Percentiles rank a stretch among this genome's conserved stretches.
Evolutionary conservation across 2,329 filamentous ascomycete species (phyloP).

Genomic region (Alternaria sp.): DNA sequence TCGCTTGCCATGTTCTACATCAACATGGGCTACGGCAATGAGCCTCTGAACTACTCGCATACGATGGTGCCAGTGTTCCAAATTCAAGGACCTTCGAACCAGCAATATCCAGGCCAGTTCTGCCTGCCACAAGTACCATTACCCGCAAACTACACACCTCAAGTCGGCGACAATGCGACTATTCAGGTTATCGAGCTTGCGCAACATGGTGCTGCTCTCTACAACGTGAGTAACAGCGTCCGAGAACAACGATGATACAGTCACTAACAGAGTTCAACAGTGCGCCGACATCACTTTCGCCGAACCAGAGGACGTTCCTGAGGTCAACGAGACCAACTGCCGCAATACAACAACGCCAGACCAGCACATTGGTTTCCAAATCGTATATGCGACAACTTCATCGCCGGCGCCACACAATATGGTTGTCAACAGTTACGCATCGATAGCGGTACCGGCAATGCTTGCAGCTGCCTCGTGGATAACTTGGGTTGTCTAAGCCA

Average conservation of each 20-base stretch:
- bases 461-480: conserved; percentile 39
- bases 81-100: conserved; percentile 81
- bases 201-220: conserved; percentile 83
- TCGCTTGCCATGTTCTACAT: conserved; percentile 83
- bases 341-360: conserved; percentile 74
- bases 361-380: conserved; percentile 71
- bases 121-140: conserved; percentile 91
- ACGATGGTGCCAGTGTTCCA: conserved; percentile 83
- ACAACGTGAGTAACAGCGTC: conserved; percentile 68
- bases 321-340: conserved; percentile 85
- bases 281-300: conserved; percentile 96
- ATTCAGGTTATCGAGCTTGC: conserved; percentile 89
- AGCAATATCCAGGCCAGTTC: conserved; percentile 86
- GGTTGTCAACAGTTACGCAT: conserved; percentile 36
- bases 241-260: not conserved
- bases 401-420: conserved; percentile 40
- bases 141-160: conserved; percentile 74
- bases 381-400: conserved; percentile 71
- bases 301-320: conserved; percentile 76
- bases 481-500: conserved; percentile 30
- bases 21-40: conserved; percentile 86
- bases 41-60: conserved; percentile 87
- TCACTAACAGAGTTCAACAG: conserved; percentile 56
- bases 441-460: conserved; percentile 41
- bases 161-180: conserved; percentile 86